These are phyloP conservation scores for Hanseniaspora guilliermondii DNA, from an alignment of 805 yeast genomes.

Conservation along the genomic window DNA sequence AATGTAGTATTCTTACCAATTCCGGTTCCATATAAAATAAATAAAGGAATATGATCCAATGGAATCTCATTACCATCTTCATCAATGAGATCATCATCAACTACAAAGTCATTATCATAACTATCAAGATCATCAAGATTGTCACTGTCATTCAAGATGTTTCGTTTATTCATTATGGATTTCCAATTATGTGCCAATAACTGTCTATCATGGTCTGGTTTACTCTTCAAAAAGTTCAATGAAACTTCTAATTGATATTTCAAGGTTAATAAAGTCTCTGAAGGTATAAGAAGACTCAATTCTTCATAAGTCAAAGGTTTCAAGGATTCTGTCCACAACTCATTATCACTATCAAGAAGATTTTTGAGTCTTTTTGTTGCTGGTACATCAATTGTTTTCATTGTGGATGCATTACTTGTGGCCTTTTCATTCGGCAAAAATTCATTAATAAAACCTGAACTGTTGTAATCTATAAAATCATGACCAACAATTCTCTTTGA, in stretches of 20 bases:
- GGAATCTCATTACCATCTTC: background rate
- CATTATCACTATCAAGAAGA: background rate
- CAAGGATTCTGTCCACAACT: conserved; percentile 16
- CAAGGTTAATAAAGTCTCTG: conserved; percentile 20
- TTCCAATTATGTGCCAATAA: conserved; percentile 15
- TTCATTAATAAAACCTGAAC: background rate
- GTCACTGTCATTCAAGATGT: conserved; percentile 20
- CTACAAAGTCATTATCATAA: conserved; percentile 16
- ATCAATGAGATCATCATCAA: conserved; percentile 14
- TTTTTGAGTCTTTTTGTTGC: background rate
- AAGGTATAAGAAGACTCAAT: conserved; percentile 21
- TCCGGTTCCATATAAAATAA: conserved; percentile 61
- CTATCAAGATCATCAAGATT: conserved; percentile 29
- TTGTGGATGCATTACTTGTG: background rate
- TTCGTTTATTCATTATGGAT: background rate
- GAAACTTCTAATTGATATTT: conserved; percentile 27
- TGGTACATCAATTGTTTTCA: background rate
- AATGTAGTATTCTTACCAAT: conserved; percentile 69
- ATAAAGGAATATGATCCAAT: conserved; percentile 43
- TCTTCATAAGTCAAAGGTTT: conserved; percentile 26
- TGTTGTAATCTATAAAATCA: background rate
- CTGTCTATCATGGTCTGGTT: conserved; percentile 21
- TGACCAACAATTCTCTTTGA: background rate
- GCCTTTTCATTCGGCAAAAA: background rate
- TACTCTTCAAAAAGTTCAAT: conserved; percentile 28